Conservation (phyloP, 2,329 filamentous ascomycete species). For the Fusarium marasasianum region DNA sequence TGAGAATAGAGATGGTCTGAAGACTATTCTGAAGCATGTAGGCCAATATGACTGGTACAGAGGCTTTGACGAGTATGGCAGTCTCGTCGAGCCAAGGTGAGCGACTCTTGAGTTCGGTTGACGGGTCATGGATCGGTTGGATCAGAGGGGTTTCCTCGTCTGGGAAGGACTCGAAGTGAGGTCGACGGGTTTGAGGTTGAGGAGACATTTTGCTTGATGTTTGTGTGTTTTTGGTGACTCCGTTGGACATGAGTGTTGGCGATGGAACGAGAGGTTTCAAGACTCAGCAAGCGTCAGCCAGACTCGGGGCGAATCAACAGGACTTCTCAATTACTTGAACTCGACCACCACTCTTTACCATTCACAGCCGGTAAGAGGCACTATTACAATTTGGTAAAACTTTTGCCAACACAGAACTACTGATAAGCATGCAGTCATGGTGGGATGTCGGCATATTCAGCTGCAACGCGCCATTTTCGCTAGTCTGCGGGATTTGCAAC, state of each 20-base stretch:
- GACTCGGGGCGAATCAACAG: neutral
- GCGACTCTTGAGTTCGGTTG: neutral
- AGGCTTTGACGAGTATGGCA: slow-evolving; percentile 69
- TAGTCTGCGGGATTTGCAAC: neutral
- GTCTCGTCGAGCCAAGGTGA: slow-evolving; percentile 40
- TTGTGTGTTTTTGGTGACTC: neutral
- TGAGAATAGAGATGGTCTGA: slow-evolving; percentile 82
- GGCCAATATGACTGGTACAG: slow-evolving; percentile 81
- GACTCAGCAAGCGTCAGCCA: neutral
- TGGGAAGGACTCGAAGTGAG: neutral
- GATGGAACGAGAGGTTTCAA: neutral
- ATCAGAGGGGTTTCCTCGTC: slow-evolving; percentile 37
- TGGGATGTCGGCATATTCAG: neutral
- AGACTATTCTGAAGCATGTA: slow-evolving; percentile 88
- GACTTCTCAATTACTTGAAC: neutral
- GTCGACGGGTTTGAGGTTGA: accelerated
- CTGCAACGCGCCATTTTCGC: neutral
- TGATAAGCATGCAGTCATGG: slow-evolving; percentile 1
- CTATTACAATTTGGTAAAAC: neutral
- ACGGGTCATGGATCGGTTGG: neutral
- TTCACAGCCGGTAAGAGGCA: neutral
- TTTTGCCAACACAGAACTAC: neutral
- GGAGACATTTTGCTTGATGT: neutral
- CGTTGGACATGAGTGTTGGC: neutral
- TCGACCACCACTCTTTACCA: neutral